Percentiles rank a stretch among this genome's conserved stretches.
Conservation (phyloP, 2,329 filamentous ascomycete species). For the Colletotrichum lupini region DNA sequence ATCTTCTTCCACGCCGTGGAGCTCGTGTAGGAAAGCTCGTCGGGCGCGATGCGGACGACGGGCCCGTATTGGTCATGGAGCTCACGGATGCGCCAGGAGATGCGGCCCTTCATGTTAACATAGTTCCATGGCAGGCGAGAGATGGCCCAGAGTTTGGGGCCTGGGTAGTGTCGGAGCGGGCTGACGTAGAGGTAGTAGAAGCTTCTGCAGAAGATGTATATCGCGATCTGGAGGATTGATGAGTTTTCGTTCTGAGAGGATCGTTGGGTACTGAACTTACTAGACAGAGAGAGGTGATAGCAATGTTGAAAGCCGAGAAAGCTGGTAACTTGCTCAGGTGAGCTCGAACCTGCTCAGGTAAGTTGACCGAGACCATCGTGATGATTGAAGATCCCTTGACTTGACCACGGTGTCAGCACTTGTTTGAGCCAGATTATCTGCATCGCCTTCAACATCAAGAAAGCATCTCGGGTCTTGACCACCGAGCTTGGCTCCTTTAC, state of each 20-base stretch:
- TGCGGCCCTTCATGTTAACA: constrained; percentile 16
- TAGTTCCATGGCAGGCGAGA: constrained; percentile 22
- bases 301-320: not conserved
- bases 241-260: not conserved
- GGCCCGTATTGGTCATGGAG: constrained; percentile 40
- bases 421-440: too few relatives aligned
- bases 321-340: not conserved
- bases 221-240: not conserved
- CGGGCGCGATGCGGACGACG: constrained; percentile 52
- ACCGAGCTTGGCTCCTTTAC: too few relatives aligned
- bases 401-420: not conserved
- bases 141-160: constrained; percentile 42
- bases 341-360: not conserved
- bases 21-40: constrained; percentile 50
- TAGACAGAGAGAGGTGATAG: not conserved
- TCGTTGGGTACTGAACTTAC: not conserved
- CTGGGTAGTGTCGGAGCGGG: constrained; percentile 44
- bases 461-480: too few relatives aligned
- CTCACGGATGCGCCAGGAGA: constrained; percentile 35
- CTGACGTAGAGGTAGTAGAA: constrained; percentile 37
- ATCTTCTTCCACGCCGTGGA: constrained; percentile 52
- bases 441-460: too few relatives aligned
- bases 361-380: not conserved
- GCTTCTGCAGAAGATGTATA: not conserved
- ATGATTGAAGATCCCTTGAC: not conserved